These are phyloP conservation scores for Chrysoporthe deuterocubensis DNA, from an alignment of 2,329 filamentous ascomycete genomes.

Conservation along the genomic window DNA sequence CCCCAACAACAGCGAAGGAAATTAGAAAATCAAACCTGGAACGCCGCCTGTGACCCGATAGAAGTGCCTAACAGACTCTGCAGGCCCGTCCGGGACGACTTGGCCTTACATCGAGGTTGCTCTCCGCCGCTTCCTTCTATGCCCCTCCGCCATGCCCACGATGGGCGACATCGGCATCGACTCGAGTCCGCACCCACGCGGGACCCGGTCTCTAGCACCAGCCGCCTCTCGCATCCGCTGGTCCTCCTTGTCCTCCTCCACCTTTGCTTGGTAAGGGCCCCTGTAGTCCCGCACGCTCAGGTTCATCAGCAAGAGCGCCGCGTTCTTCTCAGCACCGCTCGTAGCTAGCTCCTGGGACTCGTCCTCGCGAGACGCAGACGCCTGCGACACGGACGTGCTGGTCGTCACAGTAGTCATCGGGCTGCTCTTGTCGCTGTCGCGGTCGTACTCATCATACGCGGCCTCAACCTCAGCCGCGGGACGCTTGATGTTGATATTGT, in stretches of 20 bases:
- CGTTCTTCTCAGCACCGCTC: slow-evolving; percentile 47
- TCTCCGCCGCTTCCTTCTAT: slow-evolving; percentile 46
- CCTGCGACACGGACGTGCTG: slow-evolving; percentile 14
- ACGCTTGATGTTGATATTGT: slow-evolving; percentile 20
- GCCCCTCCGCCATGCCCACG: slow-evolving; percentile 24
- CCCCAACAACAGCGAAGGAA: neutral
- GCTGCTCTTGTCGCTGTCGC: slow-evolving; percentile 30
- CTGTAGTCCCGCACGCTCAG: slow-evolving; percentile 46
- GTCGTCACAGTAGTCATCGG: slow-evolving; percentile 25
- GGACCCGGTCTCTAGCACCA: slow-evolving; percentile 21
- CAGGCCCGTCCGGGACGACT: neutral
- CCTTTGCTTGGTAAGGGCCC: slow-evolving; percentile 7
- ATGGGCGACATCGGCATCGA: slow-evolving; percentile 31
- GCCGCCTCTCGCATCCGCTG: slow-evolving; percentile 16
- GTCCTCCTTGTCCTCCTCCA: slow-evolving; percentile 14
- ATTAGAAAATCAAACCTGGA: neutral
- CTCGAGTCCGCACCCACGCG: slow-evolving; percentile 24
- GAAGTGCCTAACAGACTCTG: slow-evolving; percentile 2
- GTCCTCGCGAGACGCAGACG: slow-evolving; percentile 20
- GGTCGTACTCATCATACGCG: slow-evolving; percentile 32
- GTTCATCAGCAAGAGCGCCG: slow-evolving; percentile 53
- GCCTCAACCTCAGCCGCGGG: slow-evolving; percentile 34
- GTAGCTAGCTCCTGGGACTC: slow-evolving; percentile 24
- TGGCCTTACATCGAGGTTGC: slow-evolving; percentile 44
- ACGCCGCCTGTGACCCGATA: slow-evolving; percentile 14